Evolutionary conservation across 495 filamentous ascomycete genomes (phyloP), one percentile per base, ranked within the genome.

Genomic region (Xanthoparmelia taractica): DNA sequence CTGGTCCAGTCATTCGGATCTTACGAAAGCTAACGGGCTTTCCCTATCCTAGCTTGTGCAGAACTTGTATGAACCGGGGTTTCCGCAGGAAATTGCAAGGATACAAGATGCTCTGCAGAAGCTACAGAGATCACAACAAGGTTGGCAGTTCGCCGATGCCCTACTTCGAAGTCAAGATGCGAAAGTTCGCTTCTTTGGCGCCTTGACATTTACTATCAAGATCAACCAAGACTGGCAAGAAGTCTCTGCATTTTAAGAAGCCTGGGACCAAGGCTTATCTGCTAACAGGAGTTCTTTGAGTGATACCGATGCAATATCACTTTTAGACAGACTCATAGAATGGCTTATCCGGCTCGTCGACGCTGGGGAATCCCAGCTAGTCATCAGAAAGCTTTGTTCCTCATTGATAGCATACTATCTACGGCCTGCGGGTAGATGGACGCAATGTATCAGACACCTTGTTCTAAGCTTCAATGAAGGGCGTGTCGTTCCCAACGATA

Each of bases 181-280:
- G 36, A 84, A 91, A 58, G 84, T 92, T 68, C 85, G 88, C 47
- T 98, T 97, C 77, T 96, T 92, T 72, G 94, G 89, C n/a, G 94
- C 93, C 37, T 79, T 96, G 64, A 97, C 92, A 0, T 90, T 96
- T 68, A 94, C 87, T 20, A 86, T 97, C 56, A 97, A 97, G 75
- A 79, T 97, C 57, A 96, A 97, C 67, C 81, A 83, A 40, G 88
- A 93, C 71, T 89, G 83, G 89, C 89, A 76, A 58, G 74, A 67
- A 13, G 37, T 57, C 2, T 33, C 54, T 31, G 8, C 40, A n/a
- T 33, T 27, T 13, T 8, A 8, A 13, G 27, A 17, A 13, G 34
- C 17, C 18, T 0, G 15, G 13, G 31, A 45, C 48, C 33, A 40
- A 43, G 40, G 57, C 69, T 75, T 29, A 77, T 59, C 23, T 25